Conservation (phyloP, 208 protist species). For the Leishmania lainsoni region DNA sequence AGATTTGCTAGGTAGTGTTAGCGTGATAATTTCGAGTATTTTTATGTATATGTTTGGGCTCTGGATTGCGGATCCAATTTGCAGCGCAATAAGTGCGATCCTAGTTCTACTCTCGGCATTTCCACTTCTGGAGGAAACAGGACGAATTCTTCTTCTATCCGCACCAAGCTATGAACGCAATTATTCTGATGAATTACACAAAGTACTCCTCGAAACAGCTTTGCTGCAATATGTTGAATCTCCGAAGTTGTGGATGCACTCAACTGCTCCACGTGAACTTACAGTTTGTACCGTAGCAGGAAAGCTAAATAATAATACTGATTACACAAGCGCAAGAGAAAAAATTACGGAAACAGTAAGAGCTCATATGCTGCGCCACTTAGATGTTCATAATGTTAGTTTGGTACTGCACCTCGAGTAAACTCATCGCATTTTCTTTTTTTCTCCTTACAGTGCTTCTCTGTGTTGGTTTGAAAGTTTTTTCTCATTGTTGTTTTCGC, state of each 20-base stretch:
- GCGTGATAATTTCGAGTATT: slow-evolving; percentile 82
- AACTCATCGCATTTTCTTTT: neutral
- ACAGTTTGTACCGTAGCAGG: slow-evolving; percentile 46
- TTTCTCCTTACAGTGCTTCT: neutral
- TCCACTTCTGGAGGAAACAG: slow-evolving; percentile 78
- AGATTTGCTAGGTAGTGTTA: slow-evolving; percentile 85
- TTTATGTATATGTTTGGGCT: slow-evolving; percentile 64
- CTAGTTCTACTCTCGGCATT: slow-evolving; percentile 78
- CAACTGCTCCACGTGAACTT: slow-evolving; percentile 60
- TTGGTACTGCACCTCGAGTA: slow-evolving; percentile 34
- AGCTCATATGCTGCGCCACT: slow-evolving; percentile 10
- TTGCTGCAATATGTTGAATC: slow-evolving; percentile 41
- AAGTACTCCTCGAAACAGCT: slow-evolving; percentile 29
- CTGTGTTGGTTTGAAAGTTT: neutral
- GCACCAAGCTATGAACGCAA: slow-evolving; percentile 32
- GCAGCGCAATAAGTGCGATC: slow-evolving; percentile 63
- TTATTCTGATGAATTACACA: slow-evolving; percentile 23
- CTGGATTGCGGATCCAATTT: slow-evolving; percentile 80
- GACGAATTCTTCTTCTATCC: slow-evolving; percentile 69
- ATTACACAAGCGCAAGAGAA: slow-evolving; percentile 24
- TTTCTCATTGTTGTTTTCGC: neutral
- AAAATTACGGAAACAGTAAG: slow-evolving; percentile 20
- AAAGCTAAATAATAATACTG: slow-evolving; percentile 25
- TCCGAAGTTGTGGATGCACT: slow-evolving; percentile 61
- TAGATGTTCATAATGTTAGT: slow-evolving; percentile 23